Evolutionary conservation across 2,329 filamentous ascomycete species (phyloP), one percentile per base, ranked within the genome.

Genomic region (Fusarium foetens): DNA sequence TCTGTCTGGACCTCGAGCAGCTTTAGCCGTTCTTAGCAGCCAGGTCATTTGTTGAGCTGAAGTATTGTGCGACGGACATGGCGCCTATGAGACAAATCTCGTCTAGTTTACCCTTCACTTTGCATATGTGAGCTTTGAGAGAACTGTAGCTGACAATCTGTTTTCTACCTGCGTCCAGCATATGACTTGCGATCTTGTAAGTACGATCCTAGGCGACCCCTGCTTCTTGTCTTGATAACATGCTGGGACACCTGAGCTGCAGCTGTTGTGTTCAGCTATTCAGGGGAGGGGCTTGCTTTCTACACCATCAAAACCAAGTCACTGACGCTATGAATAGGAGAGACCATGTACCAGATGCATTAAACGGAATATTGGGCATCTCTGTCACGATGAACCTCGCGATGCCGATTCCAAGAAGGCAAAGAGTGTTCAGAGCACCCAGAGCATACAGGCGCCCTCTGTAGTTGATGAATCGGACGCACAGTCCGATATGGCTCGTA

Each of bases 281-380:
- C 33, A 46, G 63, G 49, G 69, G 54, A 57, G 33, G 57, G 70
- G 63, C 62, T 70, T 69, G 63, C 42, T 67, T 49, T 64, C 58
- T 55, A 64, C 59, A 59, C 64, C 33, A 14, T 66, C 27, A 36
- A 58, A 55, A 53, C 48, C 45, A 68, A 66, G 66, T 58, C 72
- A 73, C 79, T 81, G 70, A 81, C 73, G 63, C 52, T 63, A 66
- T 75, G 68, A 61, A 75, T 82, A 97, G 94, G 94, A 97, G 86
- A 92, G 96, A 81, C 96, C 96, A 79, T 99, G 96, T 88, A 95
- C 94, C 78, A 90, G 96, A 84, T 99, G 96, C 86, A 94, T 98
- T 84, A 99, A 98, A 85, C 92, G 96, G 80, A 97, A 97, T 84
- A 99, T 99, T 82, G 96, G 95, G 78, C 96, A 99, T 83, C 88